Percentiles rank a stretch among this genome's conserved stretches.
Evolutionary conservation across 148 eudicot species (phyloP).

Genomic region (Talinum fruticosum): DNA sequence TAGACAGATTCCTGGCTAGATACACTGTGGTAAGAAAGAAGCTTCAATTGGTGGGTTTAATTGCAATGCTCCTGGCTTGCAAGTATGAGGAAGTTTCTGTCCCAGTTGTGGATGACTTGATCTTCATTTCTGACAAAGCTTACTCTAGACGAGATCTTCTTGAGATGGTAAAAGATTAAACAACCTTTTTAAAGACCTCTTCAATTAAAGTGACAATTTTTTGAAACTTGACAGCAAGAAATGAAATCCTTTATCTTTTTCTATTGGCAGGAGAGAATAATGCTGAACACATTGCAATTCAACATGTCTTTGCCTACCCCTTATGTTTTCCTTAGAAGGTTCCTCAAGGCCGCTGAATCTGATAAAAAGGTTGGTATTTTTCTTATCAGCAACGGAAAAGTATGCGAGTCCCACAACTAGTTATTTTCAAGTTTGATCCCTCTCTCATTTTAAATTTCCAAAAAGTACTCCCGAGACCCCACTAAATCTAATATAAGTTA

Average conservation of each 20-base stretch:
- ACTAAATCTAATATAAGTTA: too few species aligned
- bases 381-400: too few species aligned
- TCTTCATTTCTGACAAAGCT: slow-evolving; percentile 85
- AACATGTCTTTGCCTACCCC: slow-evolving; percentile 85
- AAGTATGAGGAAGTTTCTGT: slow-evolving; percentile 91
- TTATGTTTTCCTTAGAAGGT: slow-evolving; percentile 68
- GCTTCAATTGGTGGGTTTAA: slow-evolving; percentile 82
- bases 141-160: slow-evolving; percentile 70
- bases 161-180: slow-evolving; percentile 54
- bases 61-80: slow-evolving; percentile 85
- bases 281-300: slow-evolving; percentile 71
- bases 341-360: slow-evolving; percentile 80
- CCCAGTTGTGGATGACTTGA: slow-evolving; percentile 78
- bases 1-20: slow-evolving; percentile 73
- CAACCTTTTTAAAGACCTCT: not conserved
- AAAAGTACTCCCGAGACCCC: too few species aligned
- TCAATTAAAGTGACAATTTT: not conserved
- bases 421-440: too few species aligned
- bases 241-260: not conserved
- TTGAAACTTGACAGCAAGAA: not conserved
- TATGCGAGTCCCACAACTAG: too few species aligned
- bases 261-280: slow-evolving; percentile 53
- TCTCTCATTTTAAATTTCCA: too few species aligned
- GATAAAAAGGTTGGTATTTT: slow-evolving; percentile 40
- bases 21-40: slow-evolving; percentile 66